These are phyloP conservation scores for Dentipellis fragilis DNA, from an alignment of 768 basidiomycete genomes.

Conservation along the genomic window DNA sequence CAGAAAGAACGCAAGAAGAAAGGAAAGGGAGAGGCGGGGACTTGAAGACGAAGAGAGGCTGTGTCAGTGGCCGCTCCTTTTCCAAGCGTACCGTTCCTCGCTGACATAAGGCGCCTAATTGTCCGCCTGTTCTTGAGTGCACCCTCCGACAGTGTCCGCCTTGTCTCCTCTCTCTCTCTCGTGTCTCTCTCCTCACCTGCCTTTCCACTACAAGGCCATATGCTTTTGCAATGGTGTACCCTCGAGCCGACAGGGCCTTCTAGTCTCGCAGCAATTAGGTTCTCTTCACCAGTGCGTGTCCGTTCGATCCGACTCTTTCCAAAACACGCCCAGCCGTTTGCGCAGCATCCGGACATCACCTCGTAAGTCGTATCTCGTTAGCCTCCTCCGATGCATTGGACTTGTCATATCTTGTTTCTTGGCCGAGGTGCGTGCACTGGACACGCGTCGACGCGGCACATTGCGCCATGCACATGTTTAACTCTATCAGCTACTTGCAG, in stretches of 20 bases:
- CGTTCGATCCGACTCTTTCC: constrained; percentile 61
- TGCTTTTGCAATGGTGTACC: constrained; percentile 60
- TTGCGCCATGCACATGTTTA: neutral
- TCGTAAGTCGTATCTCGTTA: constrained; percentile 34
- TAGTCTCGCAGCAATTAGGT: constrained; percentile 62
- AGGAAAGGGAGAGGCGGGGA: neutral
- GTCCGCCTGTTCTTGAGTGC: neutral
- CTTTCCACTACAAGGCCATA: constrained; percentile 16
- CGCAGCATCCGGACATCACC: constrained; percentile 45
- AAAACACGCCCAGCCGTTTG: constrained; percentile 53
- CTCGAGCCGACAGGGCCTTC: constrained; percentile 48
- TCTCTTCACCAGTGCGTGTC: constrained; percentile 57
- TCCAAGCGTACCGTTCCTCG: neutral
- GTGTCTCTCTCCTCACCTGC: neutral
- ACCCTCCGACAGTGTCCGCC: too few relatives aligned
- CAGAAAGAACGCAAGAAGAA: neutral
- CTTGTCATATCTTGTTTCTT: neutral
- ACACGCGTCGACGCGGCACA: neutral
- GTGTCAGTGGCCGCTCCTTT: neutral
- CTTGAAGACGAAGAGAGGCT: neutral
- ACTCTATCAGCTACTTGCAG: neutral
- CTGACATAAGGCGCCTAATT: neutral
- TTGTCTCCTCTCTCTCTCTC: too few relatives aligned
- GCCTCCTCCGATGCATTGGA: too few relatives aligned
- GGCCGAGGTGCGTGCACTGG: neutral